These are phyloP conservation scores for Jaltomata sinuosa DNA, from an alignment of 257 asterid species.

Conservation along the genomic window DNA sequence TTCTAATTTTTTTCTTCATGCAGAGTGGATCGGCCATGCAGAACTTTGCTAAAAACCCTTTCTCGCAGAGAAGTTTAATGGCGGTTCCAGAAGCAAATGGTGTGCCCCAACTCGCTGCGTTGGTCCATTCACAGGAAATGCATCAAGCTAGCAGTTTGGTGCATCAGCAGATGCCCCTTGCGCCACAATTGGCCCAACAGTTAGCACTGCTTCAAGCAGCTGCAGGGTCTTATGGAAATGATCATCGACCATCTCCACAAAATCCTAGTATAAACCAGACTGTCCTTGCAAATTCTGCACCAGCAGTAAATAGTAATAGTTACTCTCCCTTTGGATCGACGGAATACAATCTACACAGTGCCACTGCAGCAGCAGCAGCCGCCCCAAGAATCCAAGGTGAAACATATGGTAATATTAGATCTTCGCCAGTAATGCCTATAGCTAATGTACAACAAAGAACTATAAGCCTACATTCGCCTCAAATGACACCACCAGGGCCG, in stretches of 20 bases:
- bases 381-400: slow-evolving; percentile 12
- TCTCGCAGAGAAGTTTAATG: slow-evolving; percentile 42
- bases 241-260: slow-evolving; percentile 24
- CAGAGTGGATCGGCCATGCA: slow-evolving; percentile 63
- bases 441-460: neutral
- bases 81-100: slow-evolving; percentile 16
- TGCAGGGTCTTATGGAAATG: neutral
- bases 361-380: slow-evolving; percentile 5
- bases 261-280: slow-evolving; percentile 20
- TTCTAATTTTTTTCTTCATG: slow-evolving; percentile 13
- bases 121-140: slow-evolving; percentile 9
- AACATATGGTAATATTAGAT: slow-evolving; percentile 12
- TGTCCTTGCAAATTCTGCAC: slow-evolving; percentile 18
- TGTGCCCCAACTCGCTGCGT: slow-evolving; percentile 5
- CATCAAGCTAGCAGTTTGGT: slow-evolving; percentile 4
- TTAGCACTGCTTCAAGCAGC: slow-evolving; percentile 16
- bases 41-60: slow-evolving; percentile 69
- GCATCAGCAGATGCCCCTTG: slow-evolving; percentile 18
- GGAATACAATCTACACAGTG: slow-evolving; percentile 16
- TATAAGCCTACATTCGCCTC: neutral
- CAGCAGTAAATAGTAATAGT: slow-evolving; percentile 21
- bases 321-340: slow-evolving; percentile 21
- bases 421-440: slow-evolving; percentile 10
- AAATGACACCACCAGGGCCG: slow-evolving; percentile 13
- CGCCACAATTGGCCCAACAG: slow-evolving; percentile 23